phyloP scores from a whole-genome alignment of 2,329 filamentous ascomycete genomes.

The Pestalotiopsis sp. region DNA sequence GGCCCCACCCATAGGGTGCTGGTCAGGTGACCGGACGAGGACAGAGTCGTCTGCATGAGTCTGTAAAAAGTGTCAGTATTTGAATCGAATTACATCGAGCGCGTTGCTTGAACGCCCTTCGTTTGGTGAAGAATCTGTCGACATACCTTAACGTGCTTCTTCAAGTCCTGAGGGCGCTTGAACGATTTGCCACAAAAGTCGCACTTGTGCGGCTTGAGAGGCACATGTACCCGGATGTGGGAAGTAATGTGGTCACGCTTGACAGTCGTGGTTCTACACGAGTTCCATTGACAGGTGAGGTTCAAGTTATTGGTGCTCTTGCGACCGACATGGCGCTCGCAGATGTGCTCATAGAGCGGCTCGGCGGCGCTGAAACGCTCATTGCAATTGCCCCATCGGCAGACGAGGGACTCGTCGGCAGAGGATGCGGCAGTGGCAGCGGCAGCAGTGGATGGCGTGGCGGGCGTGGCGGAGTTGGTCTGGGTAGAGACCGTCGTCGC shows the following conservation, averaged over 20 bases:
- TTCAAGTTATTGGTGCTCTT: constrained; percentile 99
- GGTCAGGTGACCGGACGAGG: constrained; percentile 54
- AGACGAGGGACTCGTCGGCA: constrained; percentile 56
- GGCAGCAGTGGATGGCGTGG: constrained; percentile 36
- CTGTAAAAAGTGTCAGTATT: constrained; percentile 30
- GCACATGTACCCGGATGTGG: constrained; percentile 98
- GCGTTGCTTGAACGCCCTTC: background rate
- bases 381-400: constrained; percentile 60
- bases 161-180: constrained; percentile 97
- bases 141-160: constrained; percentile 92
- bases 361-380: constrained; percentile 60
- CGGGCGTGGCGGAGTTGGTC: constrained; percentile 41
- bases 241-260: constrained; percentile 99
- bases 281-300: constrained; percentile 95
- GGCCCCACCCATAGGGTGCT: constrained; percentile 46
- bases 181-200: constrained; percentile 99
- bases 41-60: constrained; percentile 96
- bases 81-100: background rate
- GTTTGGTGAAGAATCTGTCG: background rate
- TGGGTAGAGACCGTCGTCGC: background rate
- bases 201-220: constrained; percentile 97
- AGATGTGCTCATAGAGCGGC: constrained; percentile 82
- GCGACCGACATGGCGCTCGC: constrained; percentile 95
- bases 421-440: constrained; percentile 33
- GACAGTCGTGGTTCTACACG: constrained; percentile 92